A percentile compares a stretch with the other conserved stretches of the same genome.
Conservation (phyloP, 129 eudicot species). For the Chrysanthemum makinoi region DNA sequence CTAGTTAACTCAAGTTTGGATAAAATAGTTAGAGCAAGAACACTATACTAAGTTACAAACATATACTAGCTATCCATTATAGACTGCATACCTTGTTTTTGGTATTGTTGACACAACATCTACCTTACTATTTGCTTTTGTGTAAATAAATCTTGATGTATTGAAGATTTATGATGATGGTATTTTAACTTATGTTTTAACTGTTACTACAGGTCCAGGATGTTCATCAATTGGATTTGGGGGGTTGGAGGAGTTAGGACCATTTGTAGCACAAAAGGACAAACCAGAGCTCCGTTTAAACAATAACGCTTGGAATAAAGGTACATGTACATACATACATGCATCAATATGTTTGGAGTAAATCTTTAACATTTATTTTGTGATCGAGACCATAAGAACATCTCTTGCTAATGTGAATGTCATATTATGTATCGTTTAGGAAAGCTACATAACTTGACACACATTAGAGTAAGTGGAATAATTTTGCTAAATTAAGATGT, state of each 20-base stretch:
- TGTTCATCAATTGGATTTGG: slow-evolving; percentile 92
- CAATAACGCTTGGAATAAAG: slow-evolving; percentile 73
- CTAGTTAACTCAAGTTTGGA: no score
- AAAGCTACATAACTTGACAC: no score
- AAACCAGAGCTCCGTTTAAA: slow-evolving; percentile 61
- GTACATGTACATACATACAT: slow-evolving; percentile 25
- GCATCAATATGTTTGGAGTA: background rate
- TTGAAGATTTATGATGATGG: background rate
- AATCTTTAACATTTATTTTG: no score
- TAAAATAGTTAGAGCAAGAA: no score
- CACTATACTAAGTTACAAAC: no score
- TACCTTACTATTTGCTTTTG: background rate
- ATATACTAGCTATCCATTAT: no score
- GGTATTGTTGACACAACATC: background rate
- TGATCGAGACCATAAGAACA: no score
- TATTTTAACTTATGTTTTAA: background rate
- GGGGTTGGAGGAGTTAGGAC: slow-evolving; percentile 79
- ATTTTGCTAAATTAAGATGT: no score
- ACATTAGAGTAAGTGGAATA: no score
- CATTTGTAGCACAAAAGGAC: slow-evolving; percentile 65
- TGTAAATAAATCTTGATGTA: background rate
- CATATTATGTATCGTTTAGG: no score
- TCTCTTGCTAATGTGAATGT: no score
- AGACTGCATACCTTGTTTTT: background rate
- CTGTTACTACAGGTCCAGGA: slow-evolving; percentile 68